A percentile compares a stretch with the other conserved stretches of the same genome.
Conservation (phyloP, 2,329 filamentous ascomycete species). For the Dactylellina parvicollis region DNA sequence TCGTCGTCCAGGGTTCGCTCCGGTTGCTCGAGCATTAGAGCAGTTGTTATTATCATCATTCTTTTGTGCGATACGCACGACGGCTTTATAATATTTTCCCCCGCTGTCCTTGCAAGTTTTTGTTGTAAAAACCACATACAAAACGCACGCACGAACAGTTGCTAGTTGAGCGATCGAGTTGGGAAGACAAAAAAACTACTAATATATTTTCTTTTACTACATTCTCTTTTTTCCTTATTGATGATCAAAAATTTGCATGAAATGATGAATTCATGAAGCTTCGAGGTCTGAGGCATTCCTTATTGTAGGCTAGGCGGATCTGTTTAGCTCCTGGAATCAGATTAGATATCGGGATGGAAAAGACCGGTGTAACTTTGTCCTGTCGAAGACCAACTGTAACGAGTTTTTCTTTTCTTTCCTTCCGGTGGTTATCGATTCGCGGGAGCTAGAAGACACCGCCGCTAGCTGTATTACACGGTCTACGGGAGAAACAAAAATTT, state of each 20-base stretch:
- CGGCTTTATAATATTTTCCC: conserved; percentile 17
- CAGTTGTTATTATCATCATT: conserved; percentile 11
- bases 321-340: no score
- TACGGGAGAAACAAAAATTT: not conserved
- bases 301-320: no score
- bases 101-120: conserved; percentile 1
- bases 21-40: conserved; percentile 63
- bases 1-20: conserved; percentile 97
- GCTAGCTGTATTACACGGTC: not conserved
- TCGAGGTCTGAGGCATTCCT: no score
- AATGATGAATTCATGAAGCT: no score
- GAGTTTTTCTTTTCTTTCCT: not conserved
- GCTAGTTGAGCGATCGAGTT: not conserved
- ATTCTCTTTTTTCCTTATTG: not conserved
- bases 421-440: not conserved
- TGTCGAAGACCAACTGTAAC: not conserved
- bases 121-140: conserved; percentile 21
- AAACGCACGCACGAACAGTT: no score
- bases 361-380: no score
- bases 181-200: not conserved
- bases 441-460: not conserved
- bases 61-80: not conserved
- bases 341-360: not conserved
- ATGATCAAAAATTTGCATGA: not conserved
- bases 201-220: not conserved